A percentile compares a stretch with the other conserved stretches of the same genome.
phyloP scores from a whole-genome alignment of 2,329 filamentous ascomycete species.

The Aspergillus neotritici region DNA sequence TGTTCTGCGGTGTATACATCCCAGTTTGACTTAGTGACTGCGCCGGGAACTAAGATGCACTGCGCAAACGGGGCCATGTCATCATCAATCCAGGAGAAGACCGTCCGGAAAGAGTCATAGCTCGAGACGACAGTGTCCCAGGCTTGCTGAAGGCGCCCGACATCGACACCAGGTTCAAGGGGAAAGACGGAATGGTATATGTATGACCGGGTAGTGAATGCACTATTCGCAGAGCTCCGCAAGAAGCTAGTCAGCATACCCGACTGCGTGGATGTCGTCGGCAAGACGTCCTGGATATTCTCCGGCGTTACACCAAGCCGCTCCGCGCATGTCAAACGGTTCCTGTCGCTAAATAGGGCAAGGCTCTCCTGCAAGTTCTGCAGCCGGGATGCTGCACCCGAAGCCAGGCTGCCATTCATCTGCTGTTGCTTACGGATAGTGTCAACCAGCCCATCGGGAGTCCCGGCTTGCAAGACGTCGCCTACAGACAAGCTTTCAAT shows the following conservation, averaged over 20 bases:
- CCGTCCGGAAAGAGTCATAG: constrained; percentile 30
- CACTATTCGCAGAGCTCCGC: constrained; percentile 14
- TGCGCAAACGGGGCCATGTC: constrained; percentile 33
- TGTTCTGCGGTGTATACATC: constrained; percentile 9
- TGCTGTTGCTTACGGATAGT: constrained; percentile 7
- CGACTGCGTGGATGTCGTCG: constrained; percentile 32
- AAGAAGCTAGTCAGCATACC: constrained; percentile 33
- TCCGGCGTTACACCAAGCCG: constrained; percentile 10
- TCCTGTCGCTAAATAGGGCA: constrained; percentile 15
- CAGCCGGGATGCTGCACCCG: not conserved
- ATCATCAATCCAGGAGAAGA: constrained; percentile 31
- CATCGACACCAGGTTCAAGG: constrained; percentile 19
- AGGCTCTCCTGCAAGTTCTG: constrained; percentile 4
- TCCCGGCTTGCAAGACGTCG: constrained; percentile 26
- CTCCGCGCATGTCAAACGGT: constrained; percentile 15
- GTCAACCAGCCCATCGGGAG: constrained; percentile 20
- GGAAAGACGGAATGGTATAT: constrained; percentile 28
- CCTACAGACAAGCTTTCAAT: constrained; percentile 20
- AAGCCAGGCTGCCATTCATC: not conserved
- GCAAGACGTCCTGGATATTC: constrained; percentile 26
- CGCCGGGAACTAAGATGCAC: constrained; percentile 21
- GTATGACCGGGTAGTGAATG: constrained; percentile 20
- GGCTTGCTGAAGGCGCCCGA: constrained; percentile 19
- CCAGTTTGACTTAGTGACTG: constrained; percentile 11
- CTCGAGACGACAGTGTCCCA: constrained; percentile 20